A percentile compares a stretch with the other conserved stretches of the same genome.
Conservation (phyloP, 129 eudicot genomes). For the Chrysanthemum makinoi region DNA sequence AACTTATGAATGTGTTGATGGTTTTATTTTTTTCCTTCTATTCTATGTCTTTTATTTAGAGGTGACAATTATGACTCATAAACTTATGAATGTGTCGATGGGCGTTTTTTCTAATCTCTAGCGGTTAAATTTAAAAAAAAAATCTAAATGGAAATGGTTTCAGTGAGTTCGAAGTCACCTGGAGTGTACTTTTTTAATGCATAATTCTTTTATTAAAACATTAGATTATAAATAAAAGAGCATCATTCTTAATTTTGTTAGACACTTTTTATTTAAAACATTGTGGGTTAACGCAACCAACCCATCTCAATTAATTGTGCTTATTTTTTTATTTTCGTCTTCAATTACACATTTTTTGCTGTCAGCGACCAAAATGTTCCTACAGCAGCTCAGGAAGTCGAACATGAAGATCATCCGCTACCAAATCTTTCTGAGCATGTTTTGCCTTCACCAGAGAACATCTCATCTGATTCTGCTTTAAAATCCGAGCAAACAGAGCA, state of each 20-base stretch:
- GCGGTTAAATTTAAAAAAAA: background rate
- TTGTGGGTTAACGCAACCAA: too few species aligned
- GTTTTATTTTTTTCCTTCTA: too few species aligned
- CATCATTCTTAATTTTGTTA: too few species aligned
- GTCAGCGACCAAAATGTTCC: conserved; percentile 45
- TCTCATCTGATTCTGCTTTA: conserved; percentile 34
- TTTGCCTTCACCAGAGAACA: conserved; percentile 25
- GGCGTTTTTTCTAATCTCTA: background rate
- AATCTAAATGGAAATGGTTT: background rate
- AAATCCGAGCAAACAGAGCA: conserved; percentile 45
- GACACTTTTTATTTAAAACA: too few species aligned
- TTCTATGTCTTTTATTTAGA: background rate
- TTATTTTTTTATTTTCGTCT: background rate
- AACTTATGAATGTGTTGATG: background rate
- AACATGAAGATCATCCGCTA: conserved; percentile 24
- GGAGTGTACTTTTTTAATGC: background rate
- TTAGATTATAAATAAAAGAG: background rate
- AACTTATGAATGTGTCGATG: background rate
- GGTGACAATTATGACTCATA: too few species aligned
- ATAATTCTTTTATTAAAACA: background rate
- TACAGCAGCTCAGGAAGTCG: conserved; percentile 33
- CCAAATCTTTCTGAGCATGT: conserved; percentile 26
- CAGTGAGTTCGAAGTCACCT: background rate
- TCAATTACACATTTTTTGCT: background rate
- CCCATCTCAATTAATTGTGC: background rate